A percentile compares a stretch with the other conserved stretches of the same genome.
Conservation (phyloP, 1,284 basidiomycete genomes). For the Pseudozyma sp. region DNA sequence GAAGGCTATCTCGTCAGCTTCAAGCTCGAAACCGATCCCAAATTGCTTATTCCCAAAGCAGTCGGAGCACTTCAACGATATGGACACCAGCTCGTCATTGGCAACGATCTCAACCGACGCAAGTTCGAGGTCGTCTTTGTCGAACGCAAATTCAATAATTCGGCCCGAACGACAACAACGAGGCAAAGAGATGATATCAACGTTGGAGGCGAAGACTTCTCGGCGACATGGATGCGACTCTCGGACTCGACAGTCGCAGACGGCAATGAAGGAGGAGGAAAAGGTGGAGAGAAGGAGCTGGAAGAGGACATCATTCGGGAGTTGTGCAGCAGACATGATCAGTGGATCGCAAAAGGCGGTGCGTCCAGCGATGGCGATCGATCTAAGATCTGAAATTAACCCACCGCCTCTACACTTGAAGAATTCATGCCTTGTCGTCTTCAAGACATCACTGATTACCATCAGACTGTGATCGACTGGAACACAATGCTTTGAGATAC, state of each 20-base stretch:
- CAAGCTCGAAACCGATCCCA: constrained; percentile 95
- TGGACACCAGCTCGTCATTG: constrained; percentile 96
- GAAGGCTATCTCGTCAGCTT: constrained; percentile 95
- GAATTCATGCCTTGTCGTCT: no score
- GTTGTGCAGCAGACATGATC: constrained; percentile 79
- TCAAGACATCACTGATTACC: no score
- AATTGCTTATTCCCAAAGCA: constrained; percentile 89
- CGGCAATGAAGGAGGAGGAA: constrained; percentile 40
- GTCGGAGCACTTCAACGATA: constrained; percentile 87
- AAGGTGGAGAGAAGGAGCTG: constrained; percentile 74
- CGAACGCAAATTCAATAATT: constrained; percentile 55
- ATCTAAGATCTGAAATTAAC: constrained; percentile 1
- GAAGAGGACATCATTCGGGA: constrained; percentile 89
- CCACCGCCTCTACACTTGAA: no score
- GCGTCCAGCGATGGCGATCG: background rate
- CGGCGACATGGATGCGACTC: constrained; percentile 81
- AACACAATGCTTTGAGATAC: no score
- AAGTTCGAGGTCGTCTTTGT: constrained; percentile 95
- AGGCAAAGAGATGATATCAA: constrained; percentile 4
- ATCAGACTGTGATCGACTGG: no score
- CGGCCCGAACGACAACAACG: background rate
- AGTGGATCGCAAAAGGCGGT: constrained; percentile 73
- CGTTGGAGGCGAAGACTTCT: constrained; percentile 69
- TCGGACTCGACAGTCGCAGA: constrained; percentile 3
- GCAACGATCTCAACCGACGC: constrained; percentile 88